Base-by-base conservation (phyloP, 352 stramenopile genomes). In the Albugo candida region DNA sequence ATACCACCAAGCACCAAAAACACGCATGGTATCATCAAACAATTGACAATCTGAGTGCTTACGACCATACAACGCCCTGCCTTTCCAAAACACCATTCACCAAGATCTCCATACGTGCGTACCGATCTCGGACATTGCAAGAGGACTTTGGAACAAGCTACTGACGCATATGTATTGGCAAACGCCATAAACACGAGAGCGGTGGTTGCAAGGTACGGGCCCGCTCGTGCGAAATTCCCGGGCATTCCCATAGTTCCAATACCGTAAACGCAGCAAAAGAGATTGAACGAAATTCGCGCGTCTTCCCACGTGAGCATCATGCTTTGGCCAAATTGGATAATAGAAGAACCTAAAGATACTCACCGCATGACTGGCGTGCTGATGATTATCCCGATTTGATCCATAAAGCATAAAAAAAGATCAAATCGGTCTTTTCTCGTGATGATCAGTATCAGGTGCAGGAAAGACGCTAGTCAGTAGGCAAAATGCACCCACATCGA, bases 1-100 rank as follows among this genome's bases (percentile, higher is more conserved):
- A 39, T 54, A 16, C 44, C 27, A 38, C 49, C 49, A 20, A 54
- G 49, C 16, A 54, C 49, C 17, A 54, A 41, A 36, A 48, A 48
- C 8, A 36, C 43, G 8, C 16, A 27, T 8, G 43, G 16, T 48
- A 24, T 19, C 19, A 48, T 21, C 16, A 48, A 8, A 48, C 43
- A 48, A 8, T 19, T 41, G 10, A 8, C 19, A 19, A 48, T 34
- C 43, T 48, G 43, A 24, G 43, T 41, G 40, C 20, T 20, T 18
- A 42, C 36, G 8, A 48, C 43, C 19, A 36, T 36, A 21, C 43
- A 48, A 8, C 43, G 43, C 19, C 43, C 43, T 27, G 19, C 19
- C 40, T 48, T 48, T 18, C 43, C 43, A 19, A 48, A 27, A 36
- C 19, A 20, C 43, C 43, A 51, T 46, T 51, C 47, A 44, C 47